Evolutionary conservation across 306 rosid genomes (phyloP).

Genomic region (Lupinus albus): DNA sequence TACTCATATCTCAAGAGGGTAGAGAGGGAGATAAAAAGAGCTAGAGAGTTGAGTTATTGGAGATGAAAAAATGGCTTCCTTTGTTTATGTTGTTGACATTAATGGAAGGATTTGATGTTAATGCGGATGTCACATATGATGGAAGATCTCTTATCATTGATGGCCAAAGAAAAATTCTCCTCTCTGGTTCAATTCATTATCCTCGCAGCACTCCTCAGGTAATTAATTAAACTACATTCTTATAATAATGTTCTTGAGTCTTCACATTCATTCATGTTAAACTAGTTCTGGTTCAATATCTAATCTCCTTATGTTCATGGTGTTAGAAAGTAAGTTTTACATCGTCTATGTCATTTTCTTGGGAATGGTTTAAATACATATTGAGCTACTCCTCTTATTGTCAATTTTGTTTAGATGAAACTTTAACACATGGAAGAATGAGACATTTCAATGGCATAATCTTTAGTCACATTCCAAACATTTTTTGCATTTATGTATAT

Average conservation of each 20-base stretch:
- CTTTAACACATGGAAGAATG: too few species aligned
- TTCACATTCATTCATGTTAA: too few species aligned
- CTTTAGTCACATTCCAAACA: not conserved
- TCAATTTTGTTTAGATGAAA: too few species aligned
- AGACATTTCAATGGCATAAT: not conserved
- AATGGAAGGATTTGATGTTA: not conserved
- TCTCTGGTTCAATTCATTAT: constrained; percentile 87
- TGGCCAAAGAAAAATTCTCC: constrained; percentile 64
- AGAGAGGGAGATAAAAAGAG: not conserved
- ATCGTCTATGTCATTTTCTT: too few species aligned
- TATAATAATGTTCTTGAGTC: not conserved
- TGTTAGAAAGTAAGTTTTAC: too few species aligned
- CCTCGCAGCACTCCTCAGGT: constrained; percentile 92
- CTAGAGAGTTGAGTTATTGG: not conserved
- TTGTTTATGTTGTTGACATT: constrained; percentile 11
- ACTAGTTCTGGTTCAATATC: not conserved
- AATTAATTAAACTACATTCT: constrained; percentile 24
- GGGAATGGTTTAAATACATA: too few species aligned
- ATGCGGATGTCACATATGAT: constrained; percentile 57
- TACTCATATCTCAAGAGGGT: too few species aligned
- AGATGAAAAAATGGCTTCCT: constrained; percentile 44
- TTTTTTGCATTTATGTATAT: constrained; percentile 9
- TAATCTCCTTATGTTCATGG: constrained; percentile 1
- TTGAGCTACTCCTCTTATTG: too few species aligned
- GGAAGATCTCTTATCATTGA: constrained; percentile 79